Base-by-base conservation (phyloP, 345 rosid genomes). In the Eucalyptus sp. region DNA sequence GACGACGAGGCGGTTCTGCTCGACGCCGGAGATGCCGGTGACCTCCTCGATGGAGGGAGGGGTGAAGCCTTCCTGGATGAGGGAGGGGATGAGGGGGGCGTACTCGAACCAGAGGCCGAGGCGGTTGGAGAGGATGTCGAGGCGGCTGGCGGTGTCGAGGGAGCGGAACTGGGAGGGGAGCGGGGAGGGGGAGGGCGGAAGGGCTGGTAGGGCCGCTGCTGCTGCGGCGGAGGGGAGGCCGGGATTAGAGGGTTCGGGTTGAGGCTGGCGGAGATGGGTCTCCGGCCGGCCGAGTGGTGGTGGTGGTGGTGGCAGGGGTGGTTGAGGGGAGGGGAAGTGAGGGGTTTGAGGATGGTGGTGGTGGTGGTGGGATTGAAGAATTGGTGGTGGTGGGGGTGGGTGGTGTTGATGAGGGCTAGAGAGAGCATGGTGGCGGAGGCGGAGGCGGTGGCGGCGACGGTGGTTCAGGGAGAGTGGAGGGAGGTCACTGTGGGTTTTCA, bases 151-250 rank as follows among this genome's bases (percentile, higher is more conserved):
- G 86, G 90, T 15, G 92, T 96, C 99, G 79, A 97, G 98, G 50
- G 95, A 89, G 68, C 93, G 92, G 95, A 90, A 96, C 16, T 95
- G 64, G 4, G 94, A 24, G 18, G 99, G 99, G 18, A 97, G 87
- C n/a, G 97, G 97, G 41, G 99, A 92, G 5, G 98, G 97, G 99
- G 99, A 33, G 99, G 99, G 46, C 96, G 93, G 92, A 96, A 97
- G 20, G 99, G 98, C 84, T 96, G 99, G 90, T 96, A 97, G 49
- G 94, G 62, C 62, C 15, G 83, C 83, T 76, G 83, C 83, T 76
- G 48, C 83, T 5, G 83, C 48, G 48, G 48, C 12, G 83, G 83
- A 41, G 87, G 17, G 48, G 79, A 54, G 50, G 43, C 50, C 7
- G 86, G 86, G 50, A 86, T 83, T 44, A 88, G 33, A 43, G 48